Base-by-base conservation (phyloP, 2,329 filamentous ascomycete species). In the Nothophoma quercina region DNA sequence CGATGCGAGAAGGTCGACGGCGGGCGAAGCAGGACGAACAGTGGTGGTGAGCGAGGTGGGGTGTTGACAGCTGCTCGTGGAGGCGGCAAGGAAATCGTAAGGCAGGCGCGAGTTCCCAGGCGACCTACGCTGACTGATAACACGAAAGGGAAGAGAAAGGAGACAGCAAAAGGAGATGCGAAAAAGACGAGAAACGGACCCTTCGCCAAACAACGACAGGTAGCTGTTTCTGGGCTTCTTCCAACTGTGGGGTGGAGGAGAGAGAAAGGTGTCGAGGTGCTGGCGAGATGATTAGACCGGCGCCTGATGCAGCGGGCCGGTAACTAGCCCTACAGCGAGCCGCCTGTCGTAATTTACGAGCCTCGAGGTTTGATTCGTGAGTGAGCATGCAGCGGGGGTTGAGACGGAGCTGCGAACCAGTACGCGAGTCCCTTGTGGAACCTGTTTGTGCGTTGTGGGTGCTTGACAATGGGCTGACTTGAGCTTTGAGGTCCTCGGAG, bases 161-260 rank as follows among this genome's bases (percentile, higher is more conserved):
- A 71, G 62, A 66, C 58, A 63, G 64, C 54, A 67, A 60, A 67
- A 73, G 69, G 71, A 71, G 61, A 68, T 65, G 67, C 71, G 64
- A 61, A 70, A 65, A 71, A 62, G 62, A 61, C 61, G 62, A 64
- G 61, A 65, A 65, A 61, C 50, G 61, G 60, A 67, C 65, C 72
- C 72, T 67, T 69, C 69, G 65, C 67, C 67, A 63, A 65, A 65
- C 60, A 67, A 67, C 55, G 50, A 53, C 50, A 53, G 50, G 50
- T 53, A 48, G 44, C 44, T 43, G 50, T 53, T 48, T 48, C 50
- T 38, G 50, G 32, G 50, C 38, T 46, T 47, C 30, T 64, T 56
- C 66, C 62, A 64, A 66, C 60, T 70, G 71, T 72, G 72, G 69
- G 71, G 71, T 67, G 67, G 59, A 63, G 55, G 60, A 68, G 60